Conservation (phyloP, 1,139 yeast species). For the Hansenula lynferdii region DNA sequence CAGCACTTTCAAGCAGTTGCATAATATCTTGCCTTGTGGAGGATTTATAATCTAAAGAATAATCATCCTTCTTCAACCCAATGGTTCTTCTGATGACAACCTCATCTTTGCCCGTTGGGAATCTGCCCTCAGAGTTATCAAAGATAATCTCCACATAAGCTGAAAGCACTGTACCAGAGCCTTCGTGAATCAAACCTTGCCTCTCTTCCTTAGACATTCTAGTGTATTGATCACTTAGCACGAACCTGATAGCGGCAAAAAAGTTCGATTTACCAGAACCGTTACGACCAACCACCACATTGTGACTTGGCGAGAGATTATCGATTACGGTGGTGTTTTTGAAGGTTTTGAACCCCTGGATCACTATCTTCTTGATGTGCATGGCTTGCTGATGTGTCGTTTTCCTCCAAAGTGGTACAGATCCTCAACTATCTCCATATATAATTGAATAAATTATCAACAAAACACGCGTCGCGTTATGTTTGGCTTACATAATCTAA, state of each 20-base stretch:
- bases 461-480: too few species aligned
- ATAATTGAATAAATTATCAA: too few species aligned
- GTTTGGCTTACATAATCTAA: too few species aligned
- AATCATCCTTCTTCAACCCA: conserved; percentile 89
- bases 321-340: conserved; percentile 80
- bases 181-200: conserved; percentile 84
- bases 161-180: conserved; percentile 87
- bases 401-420: too few species aligned
- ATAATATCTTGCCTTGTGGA: conserved; percentile 79
- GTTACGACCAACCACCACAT: conserved; percentile 91
- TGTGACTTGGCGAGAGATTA: conserved; percentile 71
- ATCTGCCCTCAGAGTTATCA: conserved; percentile 73
- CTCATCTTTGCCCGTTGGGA: conserved; percentile 51
- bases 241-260: conserved; percentile 93
- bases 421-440: too few species aligned
- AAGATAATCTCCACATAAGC: conserved; percentile 90
- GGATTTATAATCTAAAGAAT: conserved; percentile 47
- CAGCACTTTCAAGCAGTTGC: conserved; percentile 86
- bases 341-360: conserved; percentile 95
- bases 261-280: conserved; percentile 97
- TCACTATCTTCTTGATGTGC: conserved; percentile 49
- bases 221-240: conserved; percentile 84
- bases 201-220: conserved; percentile 85
- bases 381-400: conserved; percentile 17
- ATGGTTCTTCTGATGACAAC: conserved; percentile 80